Conservation (phyloP, 306 rosid species). For the Prinsepia uniflora region DNA sequence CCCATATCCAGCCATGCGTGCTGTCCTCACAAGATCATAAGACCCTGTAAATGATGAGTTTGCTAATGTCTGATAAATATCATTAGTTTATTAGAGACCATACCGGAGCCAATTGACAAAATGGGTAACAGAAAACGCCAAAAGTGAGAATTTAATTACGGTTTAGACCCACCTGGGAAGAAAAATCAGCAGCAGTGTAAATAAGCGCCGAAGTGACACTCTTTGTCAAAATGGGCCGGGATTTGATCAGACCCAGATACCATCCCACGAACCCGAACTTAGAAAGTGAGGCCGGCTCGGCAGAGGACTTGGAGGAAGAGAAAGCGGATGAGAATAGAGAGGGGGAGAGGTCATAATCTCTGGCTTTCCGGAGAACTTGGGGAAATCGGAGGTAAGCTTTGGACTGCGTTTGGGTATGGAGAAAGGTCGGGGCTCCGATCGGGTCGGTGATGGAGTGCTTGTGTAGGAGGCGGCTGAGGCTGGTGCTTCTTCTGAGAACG, state of each 20-base stretch:
- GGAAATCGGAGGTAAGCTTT: conserved; percentile 44
- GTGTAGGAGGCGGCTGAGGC: conserved; percentile 31
- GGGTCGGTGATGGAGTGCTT: conserved; percentile 26
- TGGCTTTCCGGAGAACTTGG: conserved; percentile 35
- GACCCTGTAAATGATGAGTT: conserved; percentile 32
- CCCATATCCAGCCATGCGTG: conserved; percentile 90
- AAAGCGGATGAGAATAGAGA: conserved; percentile 44
- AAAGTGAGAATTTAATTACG: background rate
- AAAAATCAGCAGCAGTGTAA: conserved; percentile 76
- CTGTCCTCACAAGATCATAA: conserved; percentile 65
- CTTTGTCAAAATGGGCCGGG: conserved; percentile 65
- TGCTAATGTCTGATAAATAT: conserved; percentile 48
- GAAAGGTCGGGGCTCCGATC: conserved; percentile 14
- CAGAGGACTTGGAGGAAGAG: conserved; percentile 45
- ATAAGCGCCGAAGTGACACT: conserved; percentile 66
- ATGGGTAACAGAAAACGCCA: conserved; percentile 6
- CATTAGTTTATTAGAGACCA: background rate
- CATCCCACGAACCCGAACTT: conserved; percentile 61
- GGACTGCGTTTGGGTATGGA: conserved; percentile 25
- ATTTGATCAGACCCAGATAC: conserved; percentile 73
- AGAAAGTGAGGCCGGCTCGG: conserved; percentile 18
- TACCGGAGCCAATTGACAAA: background rate
- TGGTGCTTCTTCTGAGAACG: conserved; percentile 28
- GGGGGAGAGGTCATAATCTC: conserved; percentile 33
- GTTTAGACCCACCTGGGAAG: conserved; percentile 59